Conservation (phyloP, 306 rosid species). For the Vicia villosa region DNA sequence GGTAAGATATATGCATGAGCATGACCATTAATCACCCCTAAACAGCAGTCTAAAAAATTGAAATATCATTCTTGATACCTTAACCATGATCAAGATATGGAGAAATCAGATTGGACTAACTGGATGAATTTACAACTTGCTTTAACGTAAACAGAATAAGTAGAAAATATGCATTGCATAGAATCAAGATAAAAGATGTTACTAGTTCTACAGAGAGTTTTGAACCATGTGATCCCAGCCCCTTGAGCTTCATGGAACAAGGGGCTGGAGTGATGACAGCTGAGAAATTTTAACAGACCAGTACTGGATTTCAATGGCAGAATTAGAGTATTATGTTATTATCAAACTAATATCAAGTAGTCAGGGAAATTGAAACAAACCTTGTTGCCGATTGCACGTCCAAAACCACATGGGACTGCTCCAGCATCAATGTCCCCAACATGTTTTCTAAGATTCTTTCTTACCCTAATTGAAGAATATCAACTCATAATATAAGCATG, state of each 20-base stretch:
- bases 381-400: constrained; percentile 98
- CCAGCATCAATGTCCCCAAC: constrained; percentile 96
- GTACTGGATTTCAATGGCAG: constrained; percentile 26
- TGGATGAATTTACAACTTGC: constrained; percentile 22
- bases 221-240: constrained; percentile 14
- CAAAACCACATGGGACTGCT: constrained; percentile 98
- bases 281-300: constrained; percentile 14
- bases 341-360: constrained; percentile 23
- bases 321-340: constrained; percentile 8
- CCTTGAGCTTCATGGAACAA: constrained; percentile 25
- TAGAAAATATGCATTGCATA: not conserved
- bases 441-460: constrained; percentile 85
- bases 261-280: constrained; percentile 19
- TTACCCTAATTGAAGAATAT: constrained; percentile 70
- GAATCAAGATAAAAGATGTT: no score
- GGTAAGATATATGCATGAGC: constrained; percentile 13
- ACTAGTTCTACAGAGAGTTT: not conserved
- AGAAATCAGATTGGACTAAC: not conserved
- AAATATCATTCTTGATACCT: constrained; percentile 17
- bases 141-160: constrained; percentile 13
- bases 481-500: constrained; percentile 39
- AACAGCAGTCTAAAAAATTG: constrained; percentile 26
- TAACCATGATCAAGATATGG: constrained; percentile 20
- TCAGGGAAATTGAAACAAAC: constrained; percentile 52
- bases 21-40: not conserved